Base-by-base conservation (phyloP, 2,329 filamentous ascomycete species). In the Calonectria pseudoreteaudii region DNA sequence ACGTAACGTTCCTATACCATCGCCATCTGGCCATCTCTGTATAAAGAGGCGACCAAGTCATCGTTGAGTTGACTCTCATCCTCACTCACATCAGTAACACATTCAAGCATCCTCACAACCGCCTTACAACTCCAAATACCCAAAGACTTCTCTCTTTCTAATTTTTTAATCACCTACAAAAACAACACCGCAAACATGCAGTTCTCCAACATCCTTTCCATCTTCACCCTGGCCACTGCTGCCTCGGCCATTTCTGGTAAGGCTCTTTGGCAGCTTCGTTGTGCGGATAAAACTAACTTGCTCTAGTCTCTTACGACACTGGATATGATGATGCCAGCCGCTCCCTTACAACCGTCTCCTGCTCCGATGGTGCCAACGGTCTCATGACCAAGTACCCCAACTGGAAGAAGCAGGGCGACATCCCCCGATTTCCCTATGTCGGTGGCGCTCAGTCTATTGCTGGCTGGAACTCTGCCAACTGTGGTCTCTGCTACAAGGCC, bases 321-420 rank as follows among this genome's bases (percentile, higher is more conserved):
- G 91, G 89, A 81, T 97, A 94, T 86, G 94, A 96, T 81, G 86
- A 93, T 75, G 82, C 82, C 58, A 77, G 77, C 73, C 89, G 91
- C 71, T 87, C 90, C 58, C 83, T 96, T 69, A 87, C 84, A 38
- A 83, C 81, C 8, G 88, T 95, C 56, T 83, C 92, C 75, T 95
- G 93, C 89, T 93, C 91, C 41, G 91, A 94, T 81, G 93, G 93
- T 70, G 62, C 75, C 74, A 93, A 94, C 84, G 93, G 93, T 72
- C 88, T 95, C 74, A 90, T 90, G 75, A 91, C 89, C 79, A 74
- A 74, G 69, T 89, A 87, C 79, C 91, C 90, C 85, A 87, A 87
- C 78, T 94, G 90, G 90, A 81, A 84, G 67, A 91, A 84, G 0
- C 90, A 91, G 83, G 87, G 87, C 67, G 80, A 87, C 34, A 82